A percentile compares a stretch with the other conserved stretches of the same genome.
Evolutionary conservation across 2,329 filamentous ascomycete species (phyloP).

Genomic region (Ophiostoma pallidulum): DNA sequence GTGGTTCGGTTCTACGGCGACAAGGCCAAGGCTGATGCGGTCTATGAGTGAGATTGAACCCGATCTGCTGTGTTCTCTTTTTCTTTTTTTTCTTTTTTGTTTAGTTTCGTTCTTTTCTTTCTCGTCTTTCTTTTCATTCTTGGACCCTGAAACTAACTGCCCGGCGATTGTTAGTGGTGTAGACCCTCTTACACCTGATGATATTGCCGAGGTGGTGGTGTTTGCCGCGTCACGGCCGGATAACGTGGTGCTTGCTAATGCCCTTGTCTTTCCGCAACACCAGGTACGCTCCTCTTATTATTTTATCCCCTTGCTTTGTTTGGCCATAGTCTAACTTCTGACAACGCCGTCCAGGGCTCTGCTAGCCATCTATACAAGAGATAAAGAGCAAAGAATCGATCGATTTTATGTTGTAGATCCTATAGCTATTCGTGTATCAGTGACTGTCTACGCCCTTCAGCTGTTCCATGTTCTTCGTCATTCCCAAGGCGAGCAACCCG

Average conservation of each 20-base stretch:
- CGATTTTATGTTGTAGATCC: too few relatives aligned
- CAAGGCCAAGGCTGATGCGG: conserved; percentile 78
- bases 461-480: neutral
- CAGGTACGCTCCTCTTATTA: conserved; percentile 42
- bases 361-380: conserved; percentile 12
- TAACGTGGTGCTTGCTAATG: conserved; percentile 86
- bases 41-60: conserved; percentile 71
- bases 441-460: neutral
- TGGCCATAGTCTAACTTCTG: neutral
- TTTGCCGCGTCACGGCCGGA: conserved; percentile 76
- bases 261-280: conserved; percentile 78
- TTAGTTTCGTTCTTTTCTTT: neutral
- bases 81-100: neutral
- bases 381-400: neutral
- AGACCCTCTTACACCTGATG: conserved; percentile 78
- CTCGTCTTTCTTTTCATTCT: neutral
- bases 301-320: neutral
- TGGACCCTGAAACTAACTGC: too few relatives aligned
- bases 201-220: conserved; percentile 84
- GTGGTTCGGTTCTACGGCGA: conserved; percentile 86
- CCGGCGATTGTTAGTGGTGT: conserved; percentile 46
- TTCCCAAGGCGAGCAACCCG: neutral
- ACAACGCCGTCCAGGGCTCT: conserved; percentile 4
- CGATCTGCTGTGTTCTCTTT: too few relatives aligned
- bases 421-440: too few relatives aligned